These are phyloP conservation scores for Phytophthora capsici DNA, from an alignment of 352 stramenopile species.

Conservation along the genomic window DNA sequence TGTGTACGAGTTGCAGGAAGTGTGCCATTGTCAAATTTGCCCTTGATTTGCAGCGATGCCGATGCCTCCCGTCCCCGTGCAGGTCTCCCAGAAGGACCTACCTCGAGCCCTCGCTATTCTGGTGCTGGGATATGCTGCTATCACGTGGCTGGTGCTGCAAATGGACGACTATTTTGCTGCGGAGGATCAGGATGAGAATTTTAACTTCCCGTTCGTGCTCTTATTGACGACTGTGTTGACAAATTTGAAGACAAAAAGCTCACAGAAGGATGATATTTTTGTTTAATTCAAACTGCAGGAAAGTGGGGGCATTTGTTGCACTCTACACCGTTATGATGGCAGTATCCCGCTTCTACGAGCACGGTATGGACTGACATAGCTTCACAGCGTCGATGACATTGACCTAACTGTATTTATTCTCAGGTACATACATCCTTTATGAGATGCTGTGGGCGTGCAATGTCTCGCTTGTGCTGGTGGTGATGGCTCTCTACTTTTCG, in stretches of 20 bases:
- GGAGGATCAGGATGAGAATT: constrained; percentile 46
- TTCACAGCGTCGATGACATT: neutral
- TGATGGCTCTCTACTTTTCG: constrained; percentile 68
- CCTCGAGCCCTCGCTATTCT: constrained; percentile 48
- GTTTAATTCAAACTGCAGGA: constrained; percentile 32
- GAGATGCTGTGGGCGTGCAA: constrained; percentile 88
- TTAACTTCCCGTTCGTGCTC: constrained; percentile 60
- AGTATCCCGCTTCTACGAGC: constrained; percentile 61
- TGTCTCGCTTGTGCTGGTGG: constrained; percentile 69
- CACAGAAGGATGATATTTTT: neutral
- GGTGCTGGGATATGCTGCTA: constrained; percentile 36
- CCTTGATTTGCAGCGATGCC: constrained; percentile 9
- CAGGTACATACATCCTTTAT: constrained; percentile 82
- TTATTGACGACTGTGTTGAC: neutral
- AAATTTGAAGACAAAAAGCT: neutral
- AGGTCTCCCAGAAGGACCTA: constrained; percentile 62
- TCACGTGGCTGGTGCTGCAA: constrained; percentile 53
- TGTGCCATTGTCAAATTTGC: constrained; percentile 14
- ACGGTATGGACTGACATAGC: constrained; percentile 43
- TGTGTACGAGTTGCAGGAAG: constrained; percentile 9
- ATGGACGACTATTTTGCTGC: constrained; percentile 56
- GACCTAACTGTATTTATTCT: neutral
- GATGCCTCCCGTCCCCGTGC: constrained; percentile 51
- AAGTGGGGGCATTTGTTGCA: constrained; percentile 56
- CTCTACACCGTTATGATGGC: constrained; percentile 60